Percentiles rank a stretch among this genome's conserved stretches.
Evolutionary conservation across 176 grass and related monocot genomes (phyloP).

Genomic region (Carex littledalei): DNA sequence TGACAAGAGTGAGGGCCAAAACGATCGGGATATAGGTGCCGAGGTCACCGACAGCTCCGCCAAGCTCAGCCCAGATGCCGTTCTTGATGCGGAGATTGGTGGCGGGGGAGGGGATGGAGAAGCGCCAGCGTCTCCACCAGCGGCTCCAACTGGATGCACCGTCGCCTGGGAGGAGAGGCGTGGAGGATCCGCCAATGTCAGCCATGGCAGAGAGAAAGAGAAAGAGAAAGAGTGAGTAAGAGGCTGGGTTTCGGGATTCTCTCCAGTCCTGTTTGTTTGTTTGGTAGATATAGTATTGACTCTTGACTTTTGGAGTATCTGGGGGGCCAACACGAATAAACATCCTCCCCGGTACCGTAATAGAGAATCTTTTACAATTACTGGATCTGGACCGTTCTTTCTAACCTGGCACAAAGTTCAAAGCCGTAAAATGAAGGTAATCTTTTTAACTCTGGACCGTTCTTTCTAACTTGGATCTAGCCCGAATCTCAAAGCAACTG

Average conservation of each 20-base stretch:
- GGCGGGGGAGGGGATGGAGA: conserved; percentile 18
- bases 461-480: too few species aligned
- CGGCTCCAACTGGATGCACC: background rate
- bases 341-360: too few species aligned
- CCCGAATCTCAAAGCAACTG: too few species aligned
- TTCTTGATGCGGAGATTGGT: conserved; percentile 39
- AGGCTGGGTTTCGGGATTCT: background rate
- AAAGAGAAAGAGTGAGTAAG: background rate
- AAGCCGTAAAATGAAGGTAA: too few species aligned
- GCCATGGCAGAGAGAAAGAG: background rate
- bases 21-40: conserved; percentile 94
- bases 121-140: background rate
- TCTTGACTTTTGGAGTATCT: too few species aligned
- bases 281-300: background rate
- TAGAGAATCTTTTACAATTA: too few species aligned
- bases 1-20: conserved; percentile 66
- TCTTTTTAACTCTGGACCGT: too few species aligned
- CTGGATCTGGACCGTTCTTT: too few species aligned
- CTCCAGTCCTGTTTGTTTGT: background rate
- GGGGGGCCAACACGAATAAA: too few species aligned
- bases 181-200: background rate
- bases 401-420: too few species aligned
- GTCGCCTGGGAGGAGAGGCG: conserved; percentile 34
- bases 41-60: conserved; percentile 72
- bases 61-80: conserved; percentile 61